A percentile compares a stretch with the other conserved stretches of the same genome.
Conservation (phyloP, 169 alveolate species). For the Plasmodium cynomolgi region DNA sequence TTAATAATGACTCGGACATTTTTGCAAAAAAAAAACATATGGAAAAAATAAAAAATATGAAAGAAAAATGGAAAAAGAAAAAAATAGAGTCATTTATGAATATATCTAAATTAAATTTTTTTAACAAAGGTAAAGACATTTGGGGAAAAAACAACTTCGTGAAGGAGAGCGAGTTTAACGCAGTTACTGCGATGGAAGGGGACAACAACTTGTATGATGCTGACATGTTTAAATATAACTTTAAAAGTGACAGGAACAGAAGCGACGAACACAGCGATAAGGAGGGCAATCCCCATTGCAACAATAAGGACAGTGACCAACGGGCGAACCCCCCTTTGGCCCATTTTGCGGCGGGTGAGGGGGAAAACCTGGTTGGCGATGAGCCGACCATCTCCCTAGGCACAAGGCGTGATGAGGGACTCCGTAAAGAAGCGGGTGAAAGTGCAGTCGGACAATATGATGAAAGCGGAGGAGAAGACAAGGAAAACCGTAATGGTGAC, state of each 20-base stretch:
- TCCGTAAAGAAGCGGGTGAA: neutral
- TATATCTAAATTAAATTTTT: slow-evolving; percentile 22
- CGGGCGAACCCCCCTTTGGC: neutral
- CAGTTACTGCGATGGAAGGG: neutral
- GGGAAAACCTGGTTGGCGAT: neutral
- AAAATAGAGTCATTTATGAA: slow-evolving; percentile 35
- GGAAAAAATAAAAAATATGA: slow-evolving; percentile 27
- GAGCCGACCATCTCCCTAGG: neutral
- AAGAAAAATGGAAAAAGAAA: slow-evolving; percentile 39
- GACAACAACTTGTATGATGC: neutral
- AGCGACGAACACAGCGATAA: neutral
- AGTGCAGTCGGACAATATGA: neutral
- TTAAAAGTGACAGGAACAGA: neutral
- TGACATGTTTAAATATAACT: neutral
- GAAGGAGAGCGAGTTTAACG: neutral
- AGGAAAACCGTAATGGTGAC: neutral
- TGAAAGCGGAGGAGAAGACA: neutral
- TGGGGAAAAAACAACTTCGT: neutral
- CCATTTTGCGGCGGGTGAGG: neutral
- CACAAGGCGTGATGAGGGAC: neutral
- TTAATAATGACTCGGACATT: neutral
- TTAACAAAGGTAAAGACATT: slow-evolving; percentile 23
- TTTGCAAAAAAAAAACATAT: slow-evolving; percentile 10
- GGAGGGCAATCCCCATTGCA: neutral
- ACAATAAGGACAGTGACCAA: neutral